phyloP scores from a whole-genome alignment of 768 basidiomycete genomes.

The Erythrobasidium yunnanense region DNA sequence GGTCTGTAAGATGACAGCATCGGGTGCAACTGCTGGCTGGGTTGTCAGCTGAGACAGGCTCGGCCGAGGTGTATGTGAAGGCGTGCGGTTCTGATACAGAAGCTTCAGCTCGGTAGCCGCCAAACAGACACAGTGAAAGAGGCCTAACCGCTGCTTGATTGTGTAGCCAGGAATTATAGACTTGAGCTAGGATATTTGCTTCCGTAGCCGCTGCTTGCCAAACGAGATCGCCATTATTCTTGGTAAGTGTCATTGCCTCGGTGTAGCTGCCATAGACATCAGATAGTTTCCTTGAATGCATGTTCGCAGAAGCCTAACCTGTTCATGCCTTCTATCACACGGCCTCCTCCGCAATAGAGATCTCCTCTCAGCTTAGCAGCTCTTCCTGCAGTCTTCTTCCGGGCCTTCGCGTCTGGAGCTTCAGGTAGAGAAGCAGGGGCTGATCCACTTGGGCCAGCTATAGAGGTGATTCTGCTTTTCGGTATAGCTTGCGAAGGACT shows the following conservation, averaged over 20 bases:
- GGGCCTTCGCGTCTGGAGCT: not conserved
- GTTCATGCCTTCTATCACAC: constrained; percentile 54
- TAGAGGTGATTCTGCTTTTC: not conserved
- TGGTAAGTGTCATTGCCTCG: constrained; percentile 70
- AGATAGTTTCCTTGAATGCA: not conserved
- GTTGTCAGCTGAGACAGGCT: constrained; percentile 3
- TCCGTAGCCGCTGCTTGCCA: constrained; percentile 88
- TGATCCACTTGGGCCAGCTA: not conserved
- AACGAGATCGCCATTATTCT: constrained; percentile 59
- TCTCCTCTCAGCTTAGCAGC: constrained; percentile 80
- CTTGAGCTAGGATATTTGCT: constrained; percentile 50
- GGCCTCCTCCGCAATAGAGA: constrained; percentile 76
- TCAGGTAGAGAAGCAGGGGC: not conserved
- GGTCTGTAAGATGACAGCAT: not conserved
- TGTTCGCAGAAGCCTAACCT: not conserved
- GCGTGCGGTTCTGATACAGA: not conserved
- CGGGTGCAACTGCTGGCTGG: not conserved
- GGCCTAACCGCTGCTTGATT: constrained; percentile 34
- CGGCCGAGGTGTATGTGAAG: not conserved
- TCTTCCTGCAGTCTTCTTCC: constrained; percentile 47
- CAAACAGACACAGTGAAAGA: not conserved
- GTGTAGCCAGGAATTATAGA: constrained; percentile 30
- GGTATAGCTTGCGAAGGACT: not conserved
- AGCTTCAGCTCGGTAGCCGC: not conserved
- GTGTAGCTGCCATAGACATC: constrained; percentile 48